These are phyloP conservation scores for Geosmithia putterillii DNA, from an alignment of 2,329 filamentous ascomycete species.

Conservation along the genomic window DNA sequence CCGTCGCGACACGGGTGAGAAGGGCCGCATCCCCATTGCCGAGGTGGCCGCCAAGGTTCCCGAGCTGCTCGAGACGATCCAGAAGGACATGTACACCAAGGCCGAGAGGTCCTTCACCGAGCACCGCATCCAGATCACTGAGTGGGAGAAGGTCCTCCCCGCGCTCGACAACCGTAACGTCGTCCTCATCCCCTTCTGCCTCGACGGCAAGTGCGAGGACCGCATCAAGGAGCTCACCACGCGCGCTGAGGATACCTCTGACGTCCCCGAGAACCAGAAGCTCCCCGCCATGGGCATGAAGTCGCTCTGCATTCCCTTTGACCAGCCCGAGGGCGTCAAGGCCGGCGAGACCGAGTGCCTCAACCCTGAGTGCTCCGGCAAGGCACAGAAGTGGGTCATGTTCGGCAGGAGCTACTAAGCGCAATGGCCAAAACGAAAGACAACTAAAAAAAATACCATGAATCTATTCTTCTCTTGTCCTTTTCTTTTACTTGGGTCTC, in stretches of 20 bases:
- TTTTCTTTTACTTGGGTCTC: slow-evolving; percentile 2
- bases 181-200: slow-evolving; percentile 81
- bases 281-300: slow-evolving; percentile 53
- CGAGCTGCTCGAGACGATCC: slow-evolving; percentile 77
- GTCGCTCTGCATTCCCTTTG: slow-evolving; percentile 62
- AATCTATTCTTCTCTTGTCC: slow-evolving; percentile 3
- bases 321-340: slow-evolving; percentile 72
- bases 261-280: slow-evolving; percentile 38
- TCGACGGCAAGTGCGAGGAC: slow-evolving; percentile 74
- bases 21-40: slow-evolving; percentile 65
- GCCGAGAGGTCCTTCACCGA: slow-evolving; percentile 68
- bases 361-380: slow-evolving; percentile 69
- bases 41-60: slow-evolving; percentile 65
- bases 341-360: slow-evolving; percentile 80
- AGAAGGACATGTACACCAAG: slow-evolving; percentile 65
- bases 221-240: slow-evolving; percentile 88
- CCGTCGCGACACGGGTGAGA: slow-evolving; percentile 77
- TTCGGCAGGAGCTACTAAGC: slow-evolving; percentile 65
- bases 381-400: slow-evolving; percentile 82
- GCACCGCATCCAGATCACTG: slow-evolving; percentile 68
- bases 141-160: slow-evolving; percentile 88
- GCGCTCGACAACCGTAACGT: slow-evolving; percentile 87
- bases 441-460: slow-evolving; percentile 6
- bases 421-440: slow-evolving; percentile 5
- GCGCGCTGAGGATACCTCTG: slow-evolving; percentile 51